These are phyloP conservation scores for Pseudocercospora macadamiae DNA, from an alignment of 2,329 filamentous ascomycete species.

Conservation along the genomic window DNA sequence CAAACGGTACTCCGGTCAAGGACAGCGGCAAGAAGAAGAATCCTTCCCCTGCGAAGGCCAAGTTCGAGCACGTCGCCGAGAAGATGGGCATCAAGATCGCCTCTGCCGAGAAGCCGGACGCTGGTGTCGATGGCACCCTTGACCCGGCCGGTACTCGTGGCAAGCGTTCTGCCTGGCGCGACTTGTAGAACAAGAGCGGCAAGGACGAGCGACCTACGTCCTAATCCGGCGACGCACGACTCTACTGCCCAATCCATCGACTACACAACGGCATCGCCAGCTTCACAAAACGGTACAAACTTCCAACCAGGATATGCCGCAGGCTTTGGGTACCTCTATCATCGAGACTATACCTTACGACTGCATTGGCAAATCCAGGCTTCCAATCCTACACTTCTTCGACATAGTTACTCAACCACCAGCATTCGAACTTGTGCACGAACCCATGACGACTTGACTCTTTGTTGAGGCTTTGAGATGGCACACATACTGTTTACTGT, in stretches of 20 bases:
- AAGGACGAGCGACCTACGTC: constrained; percentile 8
- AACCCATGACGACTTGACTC: no score
- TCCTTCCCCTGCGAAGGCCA: constrained; percentile 49
- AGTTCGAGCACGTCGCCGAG: constrained; percentile 51
- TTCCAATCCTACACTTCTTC: background rate
- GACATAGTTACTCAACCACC: no score
- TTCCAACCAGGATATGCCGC: background rate
- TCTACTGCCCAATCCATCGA: background rate
- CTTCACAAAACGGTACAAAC: background rate
- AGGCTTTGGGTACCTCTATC: background rate
- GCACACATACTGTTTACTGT: no score
- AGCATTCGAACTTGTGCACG: no score
- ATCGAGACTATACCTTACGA: background rate
- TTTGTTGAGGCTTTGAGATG: no score
- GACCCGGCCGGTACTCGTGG: constrained; percentile 26
- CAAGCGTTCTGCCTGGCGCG: constrained; percentile 37
- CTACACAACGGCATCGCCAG: background rate
- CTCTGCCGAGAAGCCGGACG: constrained; percentile 17
- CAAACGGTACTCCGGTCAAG: constrained; percentile 24
- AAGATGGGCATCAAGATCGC: constrained; percentile 45
- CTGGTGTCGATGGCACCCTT: constrained; percentile 16
- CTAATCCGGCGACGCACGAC: background rate
- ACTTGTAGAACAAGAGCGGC: constrained; percentile 36
- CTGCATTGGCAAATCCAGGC: background rate
- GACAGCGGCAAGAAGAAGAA: constrained; percentile 29